Evolutionary conservation across 108 stramenopile genomes (phyloP).

Genomic region (Cylindrotheca fusiformis): DNA sequence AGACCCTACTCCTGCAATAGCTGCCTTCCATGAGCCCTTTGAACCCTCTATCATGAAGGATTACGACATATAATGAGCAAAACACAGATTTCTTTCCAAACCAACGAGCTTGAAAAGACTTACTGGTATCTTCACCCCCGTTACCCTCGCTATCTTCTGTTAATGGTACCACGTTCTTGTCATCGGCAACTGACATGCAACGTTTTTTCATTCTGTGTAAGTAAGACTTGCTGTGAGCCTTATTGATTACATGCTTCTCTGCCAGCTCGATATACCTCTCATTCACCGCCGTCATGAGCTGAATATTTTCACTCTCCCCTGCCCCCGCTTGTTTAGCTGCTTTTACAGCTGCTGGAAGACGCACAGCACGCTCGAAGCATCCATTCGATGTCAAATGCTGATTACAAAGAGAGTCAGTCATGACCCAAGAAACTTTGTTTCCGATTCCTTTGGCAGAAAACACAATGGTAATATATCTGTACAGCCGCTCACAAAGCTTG

Average conservation of each 20-base stretch:
- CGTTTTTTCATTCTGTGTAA: constrained; percentile 66
- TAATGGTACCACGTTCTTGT: constrained; percentile 58
- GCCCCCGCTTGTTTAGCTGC: constrained; percentile 74
- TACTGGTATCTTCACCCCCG: constrained; percentile 86
- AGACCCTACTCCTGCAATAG: constrained; percentile 87
- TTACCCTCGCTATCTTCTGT: constrained; percentile 85
- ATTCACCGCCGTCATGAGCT: constrained; percentile 56
- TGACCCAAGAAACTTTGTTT: constrained; percentile 56
- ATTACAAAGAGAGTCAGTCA: constrained; percentile 79
- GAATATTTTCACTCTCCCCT: constrained; percentile 31
- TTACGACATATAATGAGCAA: background rate
- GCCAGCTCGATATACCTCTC: constrained; percentile 62
- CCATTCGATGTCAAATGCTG: constrained; percentile 73
- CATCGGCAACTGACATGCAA: constrained; percentile 41
- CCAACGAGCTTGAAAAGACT: constrained; percentile 22
- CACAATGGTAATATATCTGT: constrained; percentile 47
- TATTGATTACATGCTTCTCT: constrained; percentile 60
- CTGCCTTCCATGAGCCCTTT: constrained; percentile 82
- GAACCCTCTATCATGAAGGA: constrained; percentile 53
- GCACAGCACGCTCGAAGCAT: constrained; percentile 77
- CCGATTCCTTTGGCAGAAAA: constrained; percentile 42
- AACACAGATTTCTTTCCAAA: background rate
- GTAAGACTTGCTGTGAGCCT: constrained; percentile 71
- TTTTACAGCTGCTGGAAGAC: constrained; percentile 83
- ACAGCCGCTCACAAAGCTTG: constrained; percentile 72